Conservation (phyloP, 345 rosid genomes). For the Syzygium grande region DNA sequence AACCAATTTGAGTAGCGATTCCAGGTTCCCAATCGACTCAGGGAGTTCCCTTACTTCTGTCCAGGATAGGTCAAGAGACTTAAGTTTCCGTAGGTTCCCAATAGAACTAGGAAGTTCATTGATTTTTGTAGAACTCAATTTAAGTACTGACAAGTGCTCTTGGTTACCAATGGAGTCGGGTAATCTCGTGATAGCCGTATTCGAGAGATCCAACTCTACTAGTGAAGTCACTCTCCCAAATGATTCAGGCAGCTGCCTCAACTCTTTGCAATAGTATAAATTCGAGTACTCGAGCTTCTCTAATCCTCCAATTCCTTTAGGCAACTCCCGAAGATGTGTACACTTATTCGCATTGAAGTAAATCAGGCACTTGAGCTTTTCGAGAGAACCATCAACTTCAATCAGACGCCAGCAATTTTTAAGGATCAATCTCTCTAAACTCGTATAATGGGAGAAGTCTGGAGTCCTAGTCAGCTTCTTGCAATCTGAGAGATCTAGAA, state of each 20-base stretch:
- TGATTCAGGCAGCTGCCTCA: too few relatives aligned
- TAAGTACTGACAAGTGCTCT: fast-evolving
- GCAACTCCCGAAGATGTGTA: neutral
- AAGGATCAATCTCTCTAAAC: constrained; percentile 17
- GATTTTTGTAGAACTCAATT: neutral
- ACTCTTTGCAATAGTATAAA: neutral
- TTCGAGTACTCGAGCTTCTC: neutral
- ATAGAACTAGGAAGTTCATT: neutral
- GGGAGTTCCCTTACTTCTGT: neutral
- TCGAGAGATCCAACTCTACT: too few relatives aligned
- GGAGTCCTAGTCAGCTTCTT: constrained; percentile 7
- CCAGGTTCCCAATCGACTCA: neutral
- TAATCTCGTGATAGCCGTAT: too few relatives aligned
- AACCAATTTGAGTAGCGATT: neutral
- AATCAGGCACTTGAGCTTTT: neutral
- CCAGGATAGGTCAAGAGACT: neutral
- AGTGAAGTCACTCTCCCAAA: too few relatives aligned
- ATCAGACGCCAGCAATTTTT: constrained; percentile 14
- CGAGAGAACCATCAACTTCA: constrained; percentile 15
- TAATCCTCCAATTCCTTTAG: neutral
- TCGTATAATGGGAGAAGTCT: constrained; percentile 4
- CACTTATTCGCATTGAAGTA: neutral
- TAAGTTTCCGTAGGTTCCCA: neutral
- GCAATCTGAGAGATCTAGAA: too few relatives aligned
- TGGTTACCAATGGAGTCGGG: neutral